Base-by-base conservation (phyloP, 2,329 filamentous ascomycete species). In the Coniochaeta sp. region DNA sequence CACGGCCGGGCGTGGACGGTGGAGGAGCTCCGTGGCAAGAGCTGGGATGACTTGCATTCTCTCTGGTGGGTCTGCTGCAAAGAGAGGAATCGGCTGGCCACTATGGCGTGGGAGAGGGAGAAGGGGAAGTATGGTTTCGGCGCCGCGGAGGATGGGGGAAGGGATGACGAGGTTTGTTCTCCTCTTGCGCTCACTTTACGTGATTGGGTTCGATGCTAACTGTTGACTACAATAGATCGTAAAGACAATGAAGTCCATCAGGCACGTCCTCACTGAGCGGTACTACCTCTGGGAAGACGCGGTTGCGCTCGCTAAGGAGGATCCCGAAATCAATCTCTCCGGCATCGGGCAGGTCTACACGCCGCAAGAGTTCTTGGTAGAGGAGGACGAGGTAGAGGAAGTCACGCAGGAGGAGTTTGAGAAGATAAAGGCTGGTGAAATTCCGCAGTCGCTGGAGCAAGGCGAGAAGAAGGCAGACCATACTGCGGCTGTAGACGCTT, bases 61-160 rank as follows among this genome's bases (percentile, higher is more conserved):
- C 81, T 99, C 70, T 99, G 93, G 92, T 99, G 93, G 91, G 84
- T 92, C 60, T 98, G 95, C 72, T 83, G 89, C 62, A 92, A 90
- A 77, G 95, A 99, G 78, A 82, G 90, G 68, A 99, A 99, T 76
- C 85, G 90, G 66, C 85, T 98, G 67, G 81, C 86, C n/a, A 98
- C 96, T 33, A 87, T 89, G 66, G 80, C 81, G 59, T 74, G 81
- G 61, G 91, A 96, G 78, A 82, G 90, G 67, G 70, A 78, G 33
- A 83, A 89, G 66, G 71, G 89, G 60, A 80, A 88, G 65, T 80
- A 90, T 57, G 86, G 88, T 31, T 95, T 89, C 69, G 93, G 93
- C 66, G 82, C 87, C 28, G 78, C 77, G 52, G 90, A 96, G 76
- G 79, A 83, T 50, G 75, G 80, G 22, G 70, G 76, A 50, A 84